Conservation (phyloP, 441 rosid genomes). For the Bruguiera hainesii region DNA sequence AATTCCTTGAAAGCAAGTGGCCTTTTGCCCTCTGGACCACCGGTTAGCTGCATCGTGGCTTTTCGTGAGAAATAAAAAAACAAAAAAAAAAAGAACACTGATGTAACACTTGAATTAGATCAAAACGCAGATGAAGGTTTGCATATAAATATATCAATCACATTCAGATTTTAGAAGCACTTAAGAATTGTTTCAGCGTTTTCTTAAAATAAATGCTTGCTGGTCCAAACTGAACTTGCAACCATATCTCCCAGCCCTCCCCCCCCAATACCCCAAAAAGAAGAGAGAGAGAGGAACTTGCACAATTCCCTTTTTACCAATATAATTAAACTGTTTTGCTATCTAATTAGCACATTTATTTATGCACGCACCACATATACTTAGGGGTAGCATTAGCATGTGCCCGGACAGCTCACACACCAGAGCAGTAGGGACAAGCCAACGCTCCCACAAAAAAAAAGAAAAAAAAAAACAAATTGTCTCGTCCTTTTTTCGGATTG, state of each 20-base stretch:
- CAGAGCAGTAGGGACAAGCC: slow-evolving; percentile 26
- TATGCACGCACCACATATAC: background rate
- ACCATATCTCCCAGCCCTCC: background rate
- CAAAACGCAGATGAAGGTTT: too few species aligned
- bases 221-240: background rate
- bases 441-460: slow-evolving; percentile 11
- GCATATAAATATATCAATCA: too few species aligned
- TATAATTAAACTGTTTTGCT: slow-evolving; percentile 24
- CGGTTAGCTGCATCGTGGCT: too few species aligned
- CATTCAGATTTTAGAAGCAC: too few species aligned
- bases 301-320: slow-evolving; percentile 25
- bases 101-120: too few species aligned
- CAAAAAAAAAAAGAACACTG: too few species aligned
- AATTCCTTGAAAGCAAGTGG: too few species aligned
- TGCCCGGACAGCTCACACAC: slow-evolving; percentile 36
- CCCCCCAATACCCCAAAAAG: too few species aligned
- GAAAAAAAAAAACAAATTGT: background rate
- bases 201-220: too few species aligned
- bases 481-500: slow-evolving; percentile 1
- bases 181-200: too few species aligned
- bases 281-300: slow-evolving; percentile 12
- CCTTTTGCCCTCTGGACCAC: too few species aligned
- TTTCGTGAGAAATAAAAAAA: too few species aligned
- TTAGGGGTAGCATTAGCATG: slow-evolving; percentile 17
- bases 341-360: background rate